Percentiles rank a stretch among this genome's conserved stretches.
Conservation (phyloP, 768 basidiomycete genomes). For the Xanthoconium purpureum region DNA sequence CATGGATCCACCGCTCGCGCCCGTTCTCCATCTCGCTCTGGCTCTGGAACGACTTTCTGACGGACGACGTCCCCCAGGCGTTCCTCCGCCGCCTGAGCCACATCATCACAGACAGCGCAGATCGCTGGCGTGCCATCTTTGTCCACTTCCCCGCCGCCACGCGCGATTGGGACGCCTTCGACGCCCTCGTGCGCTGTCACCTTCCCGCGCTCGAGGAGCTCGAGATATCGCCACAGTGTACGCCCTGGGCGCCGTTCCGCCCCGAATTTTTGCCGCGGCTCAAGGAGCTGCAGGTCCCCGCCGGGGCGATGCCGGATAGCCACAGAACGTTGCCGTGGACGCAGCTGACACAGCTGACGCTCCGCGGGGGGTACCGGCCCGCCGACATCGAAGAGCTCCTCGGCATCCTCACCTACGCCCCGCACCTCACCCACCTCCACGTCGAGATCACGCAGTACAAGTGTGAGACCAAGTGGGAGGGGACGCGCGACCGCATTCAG, state of each 20-base stretch:
- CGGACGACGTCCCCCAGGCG: conserved; percentile 27
- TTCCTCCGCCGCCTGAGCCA: conserved; percentile 24
- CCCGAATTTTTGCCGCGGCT: conserved; percentile 26
- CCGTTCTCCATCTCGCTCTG: conserved; percentile 26
- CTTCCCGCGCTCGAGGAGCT: conserved; percentile 31
- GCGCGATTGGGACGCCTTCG: conserved; percentile 29
- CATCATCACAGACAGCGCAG: conserved; percentile 20
- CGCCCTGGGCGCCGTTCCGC: conserved; percentile 30
- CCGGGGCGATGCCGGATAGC: conserved; percentile 31
- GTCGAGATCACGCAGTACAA: conserved; percentile 33
- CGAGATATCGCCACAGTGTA: conserved; percentile 32
- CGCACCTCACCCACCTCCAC: conserved; percentile 29
- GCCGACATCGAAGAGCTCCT: conserved; percentile 27
- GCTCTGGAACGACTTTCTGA: conserved; percentile 34
- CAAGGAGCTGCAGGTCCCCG: conserved; percentile 29
- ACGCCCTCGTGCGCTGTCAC: conserved; percentile 20
- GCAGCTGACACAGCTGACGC: conserved; percentile 31
- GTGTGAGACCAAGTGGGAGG: conserved; percentile 28
- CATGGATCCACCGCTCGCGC: conserved; percentile 28
- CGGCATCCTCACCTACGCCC: conserved; percentile 23
- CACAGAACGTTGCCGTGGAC: conserved; percentile 33
- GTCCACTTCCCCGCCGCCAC: conserved; percentile 30
- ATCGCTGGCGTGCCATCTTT: conserved; percentile 32
- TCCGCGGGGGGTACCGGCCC: conserved; percentile 30
- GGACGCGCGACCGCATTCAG: conserved; percentile 16